These are phyloP conservation scores for Paracoccidioides brasiliensis DNA, from an alignment of 2,329 filamentous ascomycete species.

Conservation along the genomic window DNA sequence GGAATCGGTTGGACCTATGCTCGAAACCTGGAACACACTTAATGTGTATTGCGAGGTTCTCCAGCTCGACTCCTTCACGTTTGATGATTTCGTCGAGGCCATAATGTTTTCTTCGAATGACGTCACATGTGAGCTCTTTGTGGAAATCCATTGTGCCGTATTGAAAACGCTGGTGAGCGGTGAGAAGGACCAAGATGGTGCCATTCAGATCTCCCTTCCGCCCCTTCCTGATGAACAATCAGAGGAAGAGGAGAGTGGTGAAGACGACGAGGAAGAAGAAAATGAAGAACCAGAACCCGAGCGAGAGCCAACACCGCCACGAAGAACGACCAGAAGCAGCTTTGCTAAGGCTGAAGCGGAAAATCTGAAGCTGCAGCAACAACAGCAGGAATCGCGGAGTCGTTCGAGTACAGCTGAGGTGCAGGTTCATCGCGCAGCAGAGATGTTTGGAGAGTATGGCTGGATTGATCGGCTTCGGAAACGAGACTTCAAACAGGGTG, in stretches of 20 bases:
- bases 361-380: constrained; percentile 49
- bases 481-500: constrained; percentile 74
- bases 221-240: constrained; percentile 60
- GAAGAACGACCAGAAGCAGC: constrained; percentile 72
- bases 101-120: constrained; percentile 65
- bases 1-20: constrained; percentile 68
- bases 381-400: constrained; percentile 44
- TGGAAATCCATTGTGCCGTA: constrained; percentile 83
- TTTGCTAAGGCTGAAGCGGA: constrained; percentile 69
- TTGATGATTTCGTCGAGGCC: constrained; percentile 88
- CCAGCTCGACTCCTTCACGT: constrained; percentile 88
- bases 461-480: constrained; percentile 78
- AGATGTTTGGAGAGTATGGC: constrained; percentile 58
- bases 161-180: constrained; percentile 73
- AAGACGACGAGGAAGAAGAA: constrained; percentile 43
- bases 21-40: constrained; percentile 92
- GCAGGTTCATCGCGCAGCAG: constrained; percentile 46
- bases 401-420: constrained; percentile 23
- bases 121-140: constrained; percentile 67
- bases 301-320: constrained; percentile 57
- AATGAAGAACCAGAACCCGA: constrained; percentile 45
- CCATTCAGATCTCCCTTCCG: constrained; percentile 65
- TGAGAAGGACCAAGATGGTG: constrained; percentile 57
- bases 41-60: constrained; percentile 98
- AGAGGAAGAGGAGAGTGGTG: constrained; percentile 49